phyloP scores from a whole-genome alignment of 495 filamentous ascomycete species.

The Haplographium delicatum region DNA sequence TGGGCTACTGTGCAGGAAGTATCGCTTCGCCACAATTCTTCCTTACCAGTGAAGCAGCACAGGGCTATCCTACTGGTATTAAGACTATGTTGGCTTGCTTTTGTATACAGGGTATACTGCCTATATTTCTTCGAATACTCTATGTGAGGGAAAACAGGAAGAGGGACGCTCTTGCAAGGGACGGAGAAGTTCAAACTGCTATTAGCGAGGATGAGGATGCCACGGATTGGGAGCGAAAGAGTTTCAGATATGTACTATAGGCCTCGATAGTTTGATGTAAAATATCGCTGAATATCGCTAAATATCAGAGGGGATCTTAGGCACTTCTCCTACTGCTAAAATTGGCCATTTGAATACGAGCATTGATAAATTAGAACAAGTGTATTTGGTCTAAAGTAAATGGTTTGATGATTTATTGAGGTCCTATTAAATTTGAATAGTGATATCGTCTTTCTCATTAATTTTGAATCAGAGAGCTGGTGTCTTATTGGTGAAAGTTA shows the following conservation, averaged over 20 bases:
- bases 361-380: too few species aligned
- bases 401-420: too few species aligned
- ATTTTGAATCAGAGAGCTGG: too few species aligned
- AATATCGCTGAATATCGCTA: too few species aligned
- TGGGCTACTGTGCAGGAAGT: neutral
- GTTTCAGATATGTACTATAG: slow-evolving; percentile 2
- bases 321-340: too few species aligned
- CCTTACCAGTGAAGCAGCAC: neutral
- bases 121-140: neutral
- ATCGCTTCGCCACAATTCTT: neutral
- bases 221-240: neutral
- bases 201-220: neutral
- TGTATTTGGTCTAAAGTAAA: too few species aligned
- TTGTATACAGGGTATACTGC: neutral
- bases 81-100: neutral
- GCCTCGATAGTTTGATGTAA: too few species aligned
- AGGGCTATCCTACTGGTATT: neutral
- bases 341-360: too few species aligned
- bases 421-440: too few species aligned
- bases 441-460: too few species aligned
- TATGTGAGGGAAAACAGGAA: neutral
- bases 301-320: too few species aligned
- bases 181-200: neutral
- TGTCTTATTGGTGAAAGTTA: too few species aligned
- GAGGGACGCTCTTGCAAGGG: neutral